Base-by-base conservation (phyloP, 2,329 filamentous ascomycete genomes). In the Decorospora gaudefroyi region DNA sequence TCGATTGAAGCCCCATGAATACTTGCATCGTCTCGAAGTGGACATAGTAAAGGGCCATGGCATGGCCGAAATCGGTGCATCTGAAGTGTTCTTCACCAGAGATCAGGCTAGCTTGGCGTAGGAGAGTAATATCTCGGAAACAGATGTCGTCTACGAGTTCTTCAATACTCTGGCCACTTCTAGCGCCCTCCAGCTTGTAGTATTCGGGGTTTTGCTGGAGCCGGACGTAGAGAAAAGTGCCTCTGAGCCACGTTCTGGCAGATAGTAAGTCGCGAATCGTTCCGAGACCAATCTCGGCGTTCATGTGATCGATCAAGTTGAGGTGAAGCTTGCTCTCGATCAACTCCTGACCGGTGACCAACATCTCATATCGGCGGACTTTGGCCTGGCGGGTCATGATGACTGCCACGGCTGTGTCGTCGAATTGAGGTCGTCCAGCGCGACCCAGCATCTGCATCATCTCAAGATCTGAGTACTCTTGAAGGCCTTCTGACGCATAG, bases 391-490 rank as follows among this genome's bases (percentile, higher is more conserved):
- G 79, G 0, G 89, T 93, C 74, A 95, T 82, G 41, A 95, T 91
- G 11, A 93, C 83, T 8, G 87, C 90, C 26, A 84, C 78, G 3
- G 87, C 89, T 45, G 75, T 87, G 35, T 82, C 78, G 57, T 92
- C 90, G 51, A 91, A 95, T 61, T 95, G 90, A 4, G 90, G 89
- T 13, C 89, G 78, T 1, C 90, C 89, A 36, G 89, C 89, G 51
- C 89, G 83, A 5, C 89, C 89, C 34, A 95, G 79, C 89, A 95
- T 95, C 59, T 95, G 89, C 85, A 92, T 92, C 49, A 92, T 80
- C 55, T 95, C 89, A 4, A 95, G 75, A 62, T 93, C 88, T 0
- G 87, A 84, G 55, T 90, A 90, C 64, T 93, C 88, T 42, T 83
- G 80, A 25, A 81, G 59, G 6, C 71, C 76, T 5, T 77, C 70